Conservation (phyloP, 2,329 filamentous ascomycete genomes). For the Cladosporium sp. region DNA sequence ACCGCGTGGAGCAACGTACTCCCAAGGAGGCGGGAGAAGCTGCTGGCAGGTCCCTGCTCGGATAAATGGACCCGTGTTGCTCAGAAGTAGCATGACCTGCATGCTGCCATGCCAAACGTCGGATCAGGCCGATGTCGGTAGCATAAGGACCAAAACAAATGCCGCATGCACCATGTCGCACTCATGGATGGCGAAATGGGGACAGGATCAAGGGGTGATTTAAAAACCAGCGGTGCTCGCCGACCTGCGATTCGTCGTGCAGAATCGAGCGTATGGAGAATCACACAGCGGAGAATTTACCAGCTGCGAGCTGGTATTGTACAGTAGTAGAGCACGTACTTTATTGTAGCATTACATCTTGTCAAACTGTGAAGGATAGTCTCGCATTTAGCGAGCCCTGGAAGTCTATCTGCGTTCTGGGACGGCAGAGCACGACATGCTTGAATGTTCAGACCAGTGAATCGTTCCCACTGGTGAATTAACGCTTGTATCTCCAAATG, state of each 20-base stretch:
- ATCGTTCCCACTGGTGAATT: too few relatives aligned
- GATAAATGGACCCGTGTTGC: not conserved
- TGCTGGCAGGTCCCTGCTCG: conserved; percentile 1
- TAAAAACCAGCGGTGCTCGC: not conserved
- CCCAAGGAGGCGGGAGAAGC: conserved; percentile 11
- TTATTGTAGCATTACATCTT: conserved; percentile 3
- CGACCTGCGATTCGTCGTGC: not conserved
- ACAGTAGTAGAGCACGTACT: not conserved
- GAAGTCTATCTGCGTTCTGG: not conserved
- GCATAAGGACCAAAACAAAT: not conserved
- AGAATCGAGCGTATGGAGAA: not conserved
- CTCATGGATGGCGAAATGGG: not conserved
- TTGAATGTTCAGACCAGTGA: not conserved
- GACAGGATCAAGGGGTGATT: not conserved
- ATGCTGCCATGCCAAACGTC: not conserved
- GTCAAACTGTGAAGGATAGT: not conserved
- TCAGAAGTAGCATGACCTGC: not conserved
- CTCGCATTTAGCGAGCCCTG: not conserved
- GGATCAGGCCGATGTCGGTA: not conserved
- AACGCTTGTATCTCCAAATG: too few relatives aligned
- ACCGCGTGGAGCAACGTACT: conserved; percentile 54
- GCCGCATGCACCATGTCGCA: not conserved
- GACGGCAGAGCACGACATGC: not conserved
- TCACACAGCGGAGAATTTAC: not conserved
- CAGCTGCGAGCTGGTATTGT: not conserved